Evolutionary conservation across 2,329 filamentous ascomycete genomes (phyloP).

Genomic region (Claviceps spartinae): DNA sequence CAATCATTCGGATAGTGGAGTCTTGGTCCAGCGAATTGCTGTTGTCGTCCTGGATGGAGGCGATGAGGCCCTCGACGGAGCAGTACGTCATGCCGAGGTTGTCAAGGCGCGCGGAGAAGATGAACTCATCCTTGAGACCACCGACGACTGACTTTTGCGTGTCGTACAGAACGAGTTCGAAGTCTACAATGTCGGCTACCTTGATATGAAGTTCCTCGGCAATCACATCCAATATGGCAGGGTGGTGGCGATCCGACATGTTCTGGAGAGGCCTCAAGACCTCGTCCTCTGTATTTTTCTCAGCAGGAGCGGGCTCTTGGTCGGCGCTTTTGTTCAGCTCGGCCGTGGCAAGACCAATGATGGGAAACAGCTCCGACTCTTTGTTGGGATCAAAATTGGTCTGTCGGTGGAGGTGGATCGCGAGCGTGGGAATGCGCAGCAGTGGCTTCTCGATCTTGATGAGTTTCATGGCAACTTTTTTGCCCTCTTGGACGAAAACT

Average conservation of each 20-base stretch:
- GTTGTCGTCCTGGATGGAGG: constrained; percentile 49
- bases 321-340: constrained; percentile 69
- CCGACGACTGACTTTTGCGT: constrained; percentile 84
- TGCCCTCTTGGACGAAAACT: constrained; percentile 62
- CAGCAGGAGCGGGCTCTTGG: constrained; percentile 25
- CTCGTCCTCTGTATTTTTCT: constrained; percentile 25
- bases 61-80: constrained; percentile 70
- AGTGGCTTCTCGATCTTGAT: constrained; percentile 86
- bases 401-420: constrained; percentile 83
- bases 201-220: constrained; percentile 63
- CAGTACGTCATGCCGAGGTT: constrained; percentile 97
- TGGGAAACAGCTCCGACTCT: constrained; percentile 89
- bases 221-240: constrained; percentile 73
- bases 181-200: constrained; percentile 68
- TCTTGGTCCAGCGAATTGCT: constrained; percentile 58
- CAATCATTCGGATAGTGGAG: constrained; percentile 73
- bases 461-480: constrained; percentile 67
- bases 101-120: constrained; percentile 91
- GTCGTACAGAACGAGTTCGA: constrained; percentile 94
- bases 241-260: constrained; percentile 74
- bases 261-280: constrained; percentile 63
- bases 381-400: constrained; percentile 89
- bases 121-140: constrained; percentile 82
- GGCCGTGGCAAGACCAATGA: constrained; percentile 72
- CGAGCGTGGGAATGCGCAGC: constrained; percentile 81